Percentiles rank a stretch among this genome's conserved stretches.
Evolutionary conservation across 345 rosid species (phyloP).

Genomic region (Boechera divaricarpa): DNA sequence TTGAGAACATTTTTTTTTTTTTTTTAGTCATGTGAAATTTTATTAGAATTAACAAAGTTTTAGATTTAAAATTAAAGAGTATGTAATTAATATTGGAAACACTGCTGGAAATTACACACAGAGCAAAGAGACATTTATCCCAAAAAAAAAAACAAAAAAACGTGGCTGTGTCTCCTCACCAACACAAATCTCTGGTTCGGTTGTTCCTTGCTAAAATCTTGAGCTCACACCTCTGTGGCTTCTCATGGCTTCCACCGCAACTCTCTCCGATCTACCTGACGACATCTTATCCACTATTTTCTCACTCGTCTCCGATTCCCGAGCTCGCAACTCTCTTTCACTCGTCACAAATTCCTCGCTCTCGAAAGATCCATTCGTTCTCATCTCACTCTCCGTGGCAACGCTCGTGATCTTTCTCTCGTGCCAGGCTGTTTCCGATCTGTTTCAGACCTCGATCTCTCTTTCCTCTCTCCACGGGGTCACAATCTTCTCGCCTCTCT

Average conservation of each 20-base stretch:
- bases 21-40: too few species aligned
- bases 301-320: too few species aligned
- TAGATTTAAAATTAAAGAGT: too few species aligned
- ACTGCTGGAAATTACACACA: not conserved
- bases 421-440: slow-evolving; percentile 72
- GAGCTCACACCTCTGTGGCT: too few species aligned
- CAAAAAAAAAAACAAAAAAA: not conserved
- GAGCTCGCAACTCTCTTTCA: slow-evolving; percentile 71
- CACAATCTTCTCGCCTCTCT: slow-evolving; percentile 55
- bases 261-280: slow-evolving; percentile 72
- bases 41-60: too few species aligned
- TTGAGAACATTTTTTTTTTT: too few species aligned
- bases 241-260: slow-evolving; percentile 35
- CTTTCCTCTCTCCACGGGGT: slow-evolving; percentile 90
- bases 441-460: slow-evolving; percentile 73
- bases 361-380: slow-evolving; percentile 79
- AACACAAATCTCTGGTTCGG: slow-evolving; percentile 30
- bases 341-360: slow-evolving; percentile 67
- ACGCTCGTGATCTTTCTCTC: slow-evolving; percentile 64
- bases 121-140: slow-evolving; percentile 36
- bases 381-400: slow-evolving; percentile 86
- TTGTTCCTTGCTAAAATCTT: slow-evolving; percentile 2
- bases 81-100: too few species aligned
- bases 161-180: slow-evolving; percentile 19
- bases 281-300: slow-evolving; percentile 64